Evolutionary conservation across 1,139 yeast genomes (phyloP).

Genomic region (Candida sanyaensis): DNA sequence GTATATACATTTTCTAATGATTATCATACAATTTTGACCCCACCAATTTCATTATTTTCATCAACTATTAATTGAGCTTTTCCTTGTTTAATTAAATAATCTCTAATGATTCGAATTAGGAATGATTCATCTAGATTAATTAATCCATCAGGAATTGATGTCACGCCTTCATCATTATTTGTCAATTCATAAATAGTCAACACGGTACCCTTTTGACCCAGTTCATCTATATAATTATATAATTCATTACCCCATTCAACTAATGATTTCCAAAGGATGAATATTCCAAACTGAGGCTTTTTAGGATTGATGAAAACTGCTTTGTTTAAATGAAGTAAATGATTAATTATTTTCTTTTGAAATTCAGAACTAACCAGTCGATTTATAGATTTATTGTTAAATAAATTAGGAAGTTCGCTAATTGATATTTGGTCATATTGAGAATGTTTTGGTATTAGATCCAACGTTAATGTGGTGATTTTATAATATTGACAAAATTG

Average conservation of each 20-base stretch:
- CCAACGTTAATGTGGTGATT: constrained; percentile 39
- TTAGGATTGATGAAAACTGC: constrained; percentile 55
- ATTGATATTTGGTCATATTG: constrained; percentile 23
- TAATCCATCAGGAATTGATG: constrained; percentile 58
- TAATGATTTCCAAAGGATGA: constrained; percentile 69
- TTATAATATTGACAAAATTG: constrained; percentile 60
- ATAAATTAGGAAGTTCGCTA: constrained; percentile 35
- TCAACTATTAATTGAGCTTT: constrained; percentile 66
- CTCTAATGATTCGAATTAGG: constrained; percentile 54
- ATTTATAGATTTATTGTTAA: constrained; percentile 51
- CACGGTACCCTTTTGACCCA: constrained; percentile 79
- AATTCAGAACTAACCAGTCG: constrained; percentile 59
- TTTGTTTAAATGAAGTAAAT: constrained; percentile 52
- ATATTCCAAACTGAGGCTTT: constrained; percentile 46
- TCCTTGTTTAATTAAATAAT: constrained; percentile 63
- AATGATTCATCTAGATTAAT: constrained; percentile 61
- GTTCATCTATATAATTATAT: constrained; percentile 52
- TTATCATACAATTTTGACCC: constrained; percentile 59
- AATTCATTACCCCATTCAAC: constrained; percentile 75
- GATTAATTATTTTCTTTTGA: constrained; percentile 53
- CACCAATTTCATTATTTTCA: constrained; percentile 59
- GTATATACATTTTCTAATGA: neutral
- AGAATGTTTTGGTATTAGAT: constrained; percentile 29
- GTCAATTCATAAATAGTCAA: constrained; percentile 81
- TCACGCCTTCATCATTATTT: constrained; percentile 53